phyloP scores from a whole-genome alignment of 1,284 basidiomycete species.

The Malassezia yamatoensis region DNA sequence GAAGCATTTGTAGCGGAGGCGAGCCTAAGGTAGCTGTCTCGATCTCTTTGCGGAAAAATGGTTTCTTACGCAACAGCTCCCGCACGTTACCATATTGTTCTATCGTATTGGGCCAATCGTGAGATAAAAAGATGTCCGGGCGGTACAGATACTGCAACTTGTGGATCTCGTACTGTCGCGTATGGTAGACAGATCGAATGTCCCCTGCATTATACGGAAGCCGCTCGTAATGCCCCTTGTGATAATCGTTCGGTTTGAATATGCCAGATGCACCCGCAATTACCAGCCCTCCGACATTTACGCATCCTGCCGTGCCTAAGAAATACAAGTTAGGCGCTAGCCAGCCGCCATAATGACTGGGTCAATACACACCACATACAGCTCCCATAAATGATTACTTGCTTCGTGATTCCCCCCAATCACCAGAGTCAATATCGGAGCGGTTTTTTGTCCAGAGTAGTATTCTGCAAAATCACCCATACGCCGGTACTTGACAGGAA shows the following conservation, averaged over 20 bases:
- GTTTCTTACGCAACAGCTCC: slow-evolving; percentile 64
- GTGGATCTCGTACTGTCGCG: slow-evolving; percentile 71
- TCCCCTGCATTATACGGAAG: slow-evolving; percentile 60
- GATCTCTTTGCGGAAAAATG: slow-evolving; percentile 68
- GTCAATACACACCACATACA: slow-evolving; percentile 55
- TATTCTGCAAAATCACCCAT: slow-evolving; percentile 66
- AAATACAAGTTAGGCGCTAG: slow-evolving; percentile 94
- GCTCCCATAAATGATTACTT: slow-evolving; percentile 91
- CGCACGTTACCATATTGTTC: slow-evolving; percentile 67
- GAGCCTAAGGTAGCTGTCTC: slow-evolving; percentile 66
- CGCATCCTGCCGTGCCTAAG: slow-evolving; percentile 79
- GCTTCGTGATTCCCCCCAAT: slow-evolving; percentile 98
- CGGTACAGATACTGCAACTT: slow-evolving; percentile 64
- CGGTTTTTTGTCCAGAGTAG: slow-evolving; percentile 69
- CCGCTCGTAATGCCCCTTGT: slow-evolving; percentile 52
- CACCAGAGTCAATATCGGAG: slow-evolving; percentile 79
- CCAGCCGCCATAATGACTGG: slow-evolving; percentile 50
- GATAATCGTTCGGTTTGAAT: slow-evolving; percentile 72
- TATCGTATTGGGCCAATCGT: slow-evolving; percentile 90
- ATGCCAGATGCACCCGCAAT: slow-evolving; percentile 89
- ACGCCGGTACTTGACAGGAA: slow-evolving; percentile 75
- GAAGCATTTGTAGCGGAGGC: slow-evolving; percentile 71
- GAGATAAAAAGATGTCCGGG: slow-evolving; percentile 72
- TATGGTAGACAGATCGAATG: slow-evolving; percentile 81
- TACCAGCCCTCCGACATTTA: slow-evolving; percentile 67